These are phyloP conservation scores for Fusarium acutatum DNA, from an alignment of 2,329 filamentous ascomycete species.

Conservation along the genomic window DNA sequence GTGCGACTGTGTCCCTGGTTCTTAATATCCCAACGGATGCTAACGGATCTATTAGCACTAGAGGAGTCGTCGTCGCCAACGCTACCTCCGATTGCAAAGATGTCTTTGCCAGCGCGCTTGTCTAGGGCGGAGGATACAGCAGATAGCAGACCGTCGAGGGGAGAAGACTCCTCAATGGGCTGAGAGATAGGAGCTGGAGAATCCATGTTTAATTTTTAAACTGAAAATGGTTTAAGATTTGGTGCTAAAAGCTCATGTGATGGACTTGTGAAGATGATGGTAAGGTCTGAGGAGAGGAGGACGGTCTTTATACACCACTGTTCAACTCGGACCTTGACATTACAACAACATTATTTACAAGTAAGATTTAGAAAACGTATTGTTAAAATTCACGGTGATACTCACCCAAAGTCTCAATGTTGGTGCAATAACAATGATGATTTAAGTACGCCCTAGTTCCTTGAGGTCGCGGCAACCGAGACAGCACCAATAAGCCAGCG, in stretches of 20 bases:
- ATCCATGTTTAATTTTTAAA: too few species aligned
- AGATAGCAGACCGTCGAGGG: background rate
- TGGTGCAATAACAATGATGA: background rate
- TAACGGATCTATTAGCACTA: background rate
- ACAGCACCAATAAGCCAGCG: background rate
- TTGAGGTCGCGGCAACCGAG: background rate
- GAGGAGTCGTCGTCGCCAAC: background rate
- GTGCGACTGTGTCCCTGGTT: background rate
- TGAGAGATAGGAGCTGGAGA: background rate
- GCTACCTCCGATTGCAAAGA: conserved; percentile 17
- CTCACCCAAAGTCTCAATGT: background rate
- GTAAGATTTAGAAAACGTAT: accelerated
- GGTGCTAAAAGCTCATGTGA: background rate
- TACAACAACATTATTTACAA: accelerated
- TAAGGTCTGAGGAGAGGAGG: background rate
- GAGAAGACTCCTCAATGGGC: accelerated
- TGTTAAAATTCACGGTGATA: background rate
- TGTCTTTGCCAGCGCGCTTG: background rate
- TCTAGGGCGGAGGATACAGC: background rate
- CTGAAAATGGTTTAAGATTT: too few species aligned
- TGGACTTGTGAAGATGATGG: background rate
- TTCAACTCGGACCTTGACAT: too few species aligned
- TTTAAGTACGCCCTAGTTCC: background rate
- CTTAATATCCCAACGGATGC: background rate
- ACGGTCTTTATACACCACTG: background rate